Base-by-base conservation (phyloP, 495 filamentous ascomycete species). In the Podospora didyma region DNA sequence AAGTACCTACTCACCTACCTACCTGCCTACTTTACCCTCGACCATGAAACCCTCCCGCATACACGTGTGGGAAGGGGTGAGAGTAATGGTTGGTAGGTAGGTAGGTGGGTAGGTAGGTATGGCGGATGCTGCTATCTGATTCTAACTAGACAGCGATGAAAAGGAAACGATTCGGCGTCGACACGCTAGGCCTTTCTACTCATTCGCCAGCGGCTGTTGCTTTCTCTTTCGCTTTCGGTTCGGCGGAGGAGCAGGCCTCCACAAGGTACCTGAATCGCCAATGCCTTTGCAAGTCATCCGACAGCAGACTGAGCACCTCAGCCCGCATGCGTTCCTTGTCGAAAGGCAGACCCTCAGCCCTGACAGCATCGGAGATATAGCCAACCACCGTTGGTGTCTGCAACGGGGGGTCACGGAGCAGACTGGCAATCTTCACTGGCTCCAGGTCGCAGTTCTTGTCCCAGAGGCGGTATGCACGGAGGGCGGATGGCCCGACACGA, bases 381-480 rank as follows among this genome's bases (percentile, higher is more conserved):
- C 45, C 59, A 7, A 64, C 62, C 5, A 86, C 80, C 0, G 85
- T 87, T 4, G 0, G 46, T 0, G 53, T 59, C 50, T 69, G 69
- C 24, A 88, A 65, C 17, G 85, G 85, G 17, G 84, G 82, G 17
- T 82, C 72, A 1, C 84, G 70, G 31, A 85, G 61, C 10, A 82
- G 49, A 7, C 48, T 58, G n/a, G 81, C 81, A n/a, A 85, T 72
- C 0, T 69, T 65, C 0, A 59, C 39, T 4, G 81, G 60, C 1
- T 66, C 54, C 7, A 85, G 69, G 14, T 64, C 65, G 10, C 69
- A 68, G 51, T 80, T 72, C 5, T 65, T 46, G 59, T 83, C 69
- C 86, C 86, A 89, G 47, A 89, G 67, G 53, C 77, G 74, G 58
- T 87, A 88, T 1, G 83, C 78, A 19, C 83, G 77, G 14, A 89